A percentile compares a stretch with the other conserved stretches of the same genome.
Conservation (phyloP, 2,329 filamentous ascomycete genomes). For the Xylariaceae sp. region DNA sequence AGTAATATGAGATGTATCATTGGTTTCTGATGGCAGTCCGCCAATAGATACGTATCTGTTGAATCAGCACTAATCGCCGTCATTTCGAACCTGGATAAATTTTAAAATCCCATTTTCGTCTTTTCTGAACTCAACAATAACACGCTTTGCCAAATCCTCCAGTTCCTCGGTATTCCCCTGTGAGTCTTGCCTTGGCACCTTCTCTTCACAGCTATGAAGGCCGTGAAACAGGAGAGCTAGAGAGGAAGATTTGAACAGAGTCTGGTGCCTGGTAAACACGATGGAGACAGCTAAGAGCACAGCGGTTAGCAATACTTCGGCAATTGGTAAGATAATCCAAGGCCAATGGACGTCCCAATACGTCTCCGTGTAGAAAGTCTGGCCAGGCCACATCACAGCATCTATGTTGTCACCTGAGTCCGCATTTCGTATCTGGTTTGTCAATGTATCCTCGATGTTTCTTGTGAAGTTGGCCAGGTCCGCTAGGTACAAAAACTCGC, state of each 20-base stretch:
- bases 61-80: too few relatives aligned
- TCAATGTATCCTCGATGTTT: constrained; percentile 17
- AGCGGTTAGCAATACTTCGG: constrained; percentile 22
- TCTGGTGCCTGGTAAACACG: background rate
- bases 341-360: constrained; percentile 37
- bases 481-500: constrained; percentile 7
- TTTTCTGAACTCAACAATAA: background rate
- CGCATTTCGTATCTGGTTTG: constrained; percentile 20
- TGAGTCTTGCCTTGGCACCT: too few relatives aligned
- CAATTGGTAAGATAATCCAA: constrained; percentile 35
- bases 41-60: too few relatives aligned
- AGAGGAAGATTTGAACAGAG: too few relatives aligned
- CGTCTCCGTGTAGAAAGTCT: constrained; percentile 28
- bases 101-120: background rate
- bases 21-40: too few relatives aligned
- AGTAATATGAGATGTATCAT: too few relatives aligned
- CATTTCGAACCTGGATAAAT: background rate
- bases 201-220: too few relatives aligned
- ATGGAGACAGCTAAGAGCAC: constrained; percentile 24
- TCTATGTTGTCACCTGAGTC: constrained; percentile 19
- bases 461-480: constrained; percentile 10
- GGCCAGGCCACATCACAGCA: constrained; percentile 18
- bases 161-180: background rate
- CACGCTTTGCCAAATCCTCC: background rate
- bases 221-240: too few relatives aligned